These are phyloP conservation scores for Dichotomopilus funicola DNA, from an alignment of 2,329 filamentous ascomycete species.

Conservation along the genomic window DNA sequence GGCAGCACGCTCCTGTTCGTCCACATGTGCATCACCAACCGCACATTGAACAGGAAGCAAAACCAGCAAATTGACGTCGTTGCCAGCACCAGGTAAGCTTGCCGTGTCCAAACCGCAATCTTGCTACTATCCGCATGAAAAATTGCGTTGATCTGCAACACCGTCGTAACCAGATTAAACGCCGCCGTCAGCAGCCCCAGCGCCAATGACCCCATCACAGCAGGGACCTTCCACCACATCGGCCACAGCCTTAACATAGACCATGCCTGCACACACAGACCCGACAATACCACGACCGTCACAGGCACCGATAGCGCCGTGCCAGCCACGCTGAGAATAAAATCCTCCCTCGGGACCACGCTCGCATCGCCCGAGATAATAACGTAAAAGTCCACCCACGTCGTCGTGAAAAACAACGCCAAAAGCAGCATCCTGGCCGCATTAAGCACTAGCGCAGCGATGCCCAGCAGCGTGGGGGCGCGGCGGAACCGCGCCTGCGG, in stretches of 20 bases:
- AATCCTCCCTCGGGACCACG: slow-evolving; percentile 36
- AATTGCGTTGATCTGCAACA: slow-evolving; percentile 33
- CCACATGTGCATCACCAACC: slow-evolving; percentile 43
- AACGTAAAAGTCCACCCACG: slow-evolving; percentile 56
- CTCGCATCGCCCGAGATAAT: slow-evolving; percentile 50
- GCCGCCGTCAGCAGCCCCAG: slow-evolving; percentile 27
- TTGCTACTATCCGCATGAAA: slow-evolving; percentile 15
- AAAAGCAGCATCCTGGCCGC: slow-evolving; percentile 53
- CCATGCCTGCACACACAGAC: slow-evolving; percentile 48
- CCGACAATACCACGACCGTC: slow-evolving; percentile 38
- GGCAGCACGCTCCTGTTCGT: slow-evolving; percentile 42
- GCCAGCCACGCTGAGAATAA: slow-evolving; percentile 32
- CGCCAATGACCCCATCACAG: slow-evolving; percentile 28
- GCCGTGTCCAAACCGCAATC: slow-evolving; percentile 31
- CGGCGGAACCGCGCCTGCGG: slow-evolving; percentile 57
- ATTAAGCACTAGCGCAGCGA: slow-evolving; percentile 53
- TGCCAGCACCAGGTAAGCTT: slow-evolving; percentile 30
- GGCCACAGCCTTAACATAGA: slow-evolving; percentile 47
- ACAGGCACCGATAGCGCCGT: slow-evolving; percentile 40
- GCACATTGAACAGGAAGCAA: slow-evolving; percentile 49
- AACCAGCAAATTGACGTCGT: slow-evolving; percentile 39
- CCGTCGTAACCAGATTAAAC: slow-evolving; percentile 31
- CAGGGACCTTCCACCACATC: slow-evolving; percentile 26
- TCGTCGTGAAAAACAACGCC: slow-evolving; percentile 53
- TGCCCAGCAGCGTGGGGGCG: slow-evolving; percentile 59